Percentiles rank a stretch among this genome's conserved stretches.
Conservation (phyloP, 352 stramenopile species). For the Phytophthora pini region DNA sequence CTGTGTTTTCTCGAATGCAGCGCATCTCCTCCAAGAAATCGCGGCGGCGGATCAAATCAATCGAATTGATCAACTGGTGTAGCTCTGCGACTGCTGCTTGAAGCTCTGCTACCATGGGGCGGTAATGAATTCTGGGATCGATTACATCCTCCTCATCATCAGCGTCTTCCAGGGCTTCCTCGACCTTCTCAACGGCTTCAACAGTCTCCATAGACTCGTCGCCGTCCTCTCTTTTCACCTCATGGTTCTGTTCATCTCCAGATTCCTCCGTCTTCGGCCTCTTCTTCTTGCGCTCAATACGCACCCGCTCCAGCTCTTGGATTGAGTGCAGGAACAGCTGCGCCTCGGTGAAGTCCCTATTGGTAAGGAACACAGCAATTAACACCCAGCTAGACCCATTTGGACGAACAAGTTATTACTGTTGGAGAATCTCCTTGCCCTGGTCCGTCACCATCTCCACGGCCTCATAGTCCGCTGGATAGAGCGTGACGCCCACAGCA, state of each 20-base stretch:
- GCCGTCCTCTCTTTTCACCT: conserved; percentile 34
- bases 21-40: conserved; percentile 89
- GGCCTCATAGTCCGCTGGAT: conserved; percentile 76
- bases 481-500: conserved; percentile 77
- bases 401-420: conserved; percentile 38
- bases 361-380: conserved; percentile 6
- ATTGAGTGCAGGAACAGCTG: conserved; percentile 88
- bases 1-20: conserved; percentile 88
- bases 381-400: conserved; percentile 4
- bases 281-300: conserved; percentile 67
- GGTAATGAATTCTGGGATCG: conserved; percentile 87
- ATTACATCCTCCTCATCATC: conserved; percentile 77
- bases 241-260: conserved; percentile 22
- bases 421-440: conserved; percentile 80
- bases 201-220: conserved; percentile 40
- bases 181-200: conserved; percentile 28
- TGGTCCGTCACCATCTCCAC: conserved; percentile 85
- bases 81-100: conserved; percentile 80
- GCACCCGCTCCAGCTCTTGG: conserved; percentile 75
- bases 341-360: conserved; percentile 83
- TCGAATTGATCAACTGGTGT: conserved; percentile 89
- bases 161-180: conserved; percentile 31
- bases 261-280: conserved; percentile 42
- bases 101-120: conserved; percentile 83
- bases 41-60: conserved; percentile 80